Evolutionary conservation across 2,329 filamentous ascomycete genomes (phyloP), one percentile per base, ranked within the genome.

Genomic region (Xylaria sp.): DNA sequence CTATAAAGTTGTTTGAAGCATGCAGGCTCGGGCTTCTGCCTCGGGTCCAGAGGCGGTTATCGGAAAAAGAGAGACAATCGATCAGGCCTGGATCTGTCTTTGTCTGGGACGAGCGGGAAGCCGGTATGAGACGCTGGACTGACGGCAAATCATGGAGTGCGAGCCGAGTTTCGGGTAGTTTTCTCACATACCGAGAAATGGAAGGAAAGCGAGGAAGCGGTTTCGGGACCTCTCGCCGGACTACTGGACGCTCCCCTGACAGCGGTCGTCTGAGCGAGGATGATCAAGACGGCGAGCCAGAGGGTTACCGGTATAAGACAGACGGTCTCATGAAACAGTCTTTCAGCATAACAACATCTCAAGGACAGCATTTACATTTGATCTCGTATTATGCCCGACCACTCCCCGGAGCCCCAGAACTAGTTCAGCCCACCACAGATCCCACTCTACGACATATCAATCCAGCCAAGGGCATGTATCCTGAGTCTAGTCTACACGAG

Each of bases 281-380:
- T 58, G 92, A 97, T 74, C 93, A 92, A 72, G 91, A 93, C 63
- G 92, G 89, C 74, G 93, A 97, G 76, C 93, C 93, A 0, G 94
- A 97, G 79, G 94, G 94, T 49, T 97, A 97, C 80, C 87, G 93
- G 72, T 97, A 97, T 83, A 99, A 97, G 85, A 93, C 92, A 10
- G 96, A 99, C 76, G 96, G 96, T 0, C 87, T 99, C 4, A 97
- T 98, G 94, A 99, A 99, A 87, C 96, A 99, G 82, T 98, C 96
- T 0, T 99, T 98, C 86, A 98, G 95, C 83, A 98, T 99, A 82
- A 97, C 94, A 26, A 98, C 96, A 1, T 93, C 92, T 1, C 90
- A 87, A 44, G 77, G 93, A 72, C 94, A 97, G 76, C 96, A 98
- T 79, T 89, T 99, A 1, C 96, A 99, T 82, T 87, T 99, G 60